phyloP scores from a whole-genome alignment of 805 yeast genomes.

The Saturnispora bothae region DNA sequence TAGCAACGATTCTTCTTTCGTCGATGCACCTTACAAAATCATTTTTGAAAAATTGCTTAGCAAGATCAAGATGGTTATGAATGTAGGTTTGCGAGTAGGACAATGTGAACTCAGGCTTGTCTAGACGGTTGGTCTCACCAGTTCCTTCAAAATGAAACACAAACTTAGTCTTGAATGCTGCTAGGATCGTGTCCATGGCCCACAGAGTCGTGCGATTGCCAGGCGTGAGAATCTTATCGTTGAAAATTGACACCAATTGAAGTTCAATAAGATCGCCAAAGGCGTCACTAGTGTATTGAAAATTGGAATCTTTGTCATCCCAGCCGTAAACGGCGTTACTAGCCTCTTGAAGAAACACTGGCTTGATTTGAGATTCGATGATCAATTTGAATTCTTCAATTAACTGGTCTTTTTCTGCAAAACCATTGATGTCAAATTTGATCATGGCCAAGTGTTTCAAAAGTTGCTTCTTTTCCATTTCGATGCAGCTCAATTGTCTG shows the following conservation, averaged over 20 bases:
- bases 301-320: conserved; percentile 1
- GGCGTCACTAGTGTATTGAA: neutral
- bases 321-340: neutral
- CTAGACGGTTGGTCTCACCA: conserved; percentile 49
- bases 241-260: conserved; percentile 24
- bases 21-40: neutral
- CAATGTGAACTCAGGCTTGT: conserved; percentile 67
- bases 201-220: conserved; percentile 34
- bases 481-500: neutral
- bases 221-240: conserved; percentile 22
- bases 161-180: conserved; percentile 40
- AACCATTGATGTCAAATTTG: neutral
- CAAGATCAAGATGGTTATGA: conserved; percentile 21
- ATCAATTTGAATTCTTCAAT: neutral
- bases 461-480: neutral
- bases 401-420: neutral
- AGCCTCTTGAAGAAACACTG: neutral
- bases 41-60: conserved; percentile 8
- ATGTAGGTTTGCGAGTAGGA: conserved; percentile 37
- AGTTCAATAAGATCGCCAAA: conserved; percentile 10
- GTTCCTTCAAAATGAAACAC: conserved; percentile 49
- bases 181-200: conserved; percentile 38
- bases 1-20: conserved; percentile 13
- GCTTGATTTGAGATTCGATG: conserved; percentile 1
- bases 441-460: neutral